Evolutionary conservation across 2,329 filamentous ascomycete genomes (phyloP), one percentile per base, ranked within the genome.

Genomic region (Aspergillus fructus): DNA sequence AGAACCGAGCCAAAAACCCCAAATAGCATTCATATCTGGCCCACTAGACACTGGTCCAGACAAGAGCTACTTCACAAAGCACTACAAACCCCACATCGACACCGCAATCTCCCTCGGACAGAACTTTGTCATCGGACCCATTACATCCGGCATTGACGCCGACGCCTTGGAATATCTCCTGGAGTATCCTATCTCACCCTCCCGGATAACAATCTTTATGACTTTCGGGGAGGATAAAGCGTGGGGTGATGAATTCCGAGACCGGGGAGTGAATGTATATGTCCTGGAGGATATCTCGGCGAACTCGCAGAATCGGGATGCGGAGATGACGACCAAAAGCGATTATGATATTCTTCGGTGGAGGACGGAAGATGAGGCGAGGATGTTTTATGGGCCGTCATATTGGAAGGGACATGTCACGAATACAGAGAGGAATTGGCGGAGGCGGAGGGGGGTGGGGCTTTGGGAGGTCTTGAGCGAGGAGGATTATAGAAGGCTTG

Each of bases 361-460:
- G 52, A 54, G 70, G 30, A 71, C 63, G 5, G 53, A 56, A 21
- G 53, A 58, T 3, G 71, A 75, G 50, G 64, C 64, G 4, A 66
- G 53, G 55, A 56, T 12, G 37, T 56, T 68, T 11, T 74, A 72
- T 63, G 71, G 69, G 6, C 30, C 15, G 1, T 39, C 51, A 15
- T 72, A 64, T 56, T 62, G 66, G 37, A 59, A 59, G 4, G 65
- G 68, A 9, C 52, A 63, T 47, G 61, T 74, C 2, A 71, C 67
- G n/a, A 74, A 72, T 61, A 75, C 71, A 6, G 71, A 74, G 62
- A 61, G 68, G 58, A 74, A 73, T 61, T 71, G 71, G 67, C 60
- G 67, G 53, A 65, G 70, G 43, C 59, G 70, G 21, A 62, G 58
- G 51, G 66, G 65, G 4, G 60, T 68, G n/a, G 15, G 34, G 12